Evolutionary conservation across 2,329 filamentous ascomycete species (phyloP), one percentile per base, ranked within the genome.

Genomic region (Stachybotrys echinatus): DNA sequence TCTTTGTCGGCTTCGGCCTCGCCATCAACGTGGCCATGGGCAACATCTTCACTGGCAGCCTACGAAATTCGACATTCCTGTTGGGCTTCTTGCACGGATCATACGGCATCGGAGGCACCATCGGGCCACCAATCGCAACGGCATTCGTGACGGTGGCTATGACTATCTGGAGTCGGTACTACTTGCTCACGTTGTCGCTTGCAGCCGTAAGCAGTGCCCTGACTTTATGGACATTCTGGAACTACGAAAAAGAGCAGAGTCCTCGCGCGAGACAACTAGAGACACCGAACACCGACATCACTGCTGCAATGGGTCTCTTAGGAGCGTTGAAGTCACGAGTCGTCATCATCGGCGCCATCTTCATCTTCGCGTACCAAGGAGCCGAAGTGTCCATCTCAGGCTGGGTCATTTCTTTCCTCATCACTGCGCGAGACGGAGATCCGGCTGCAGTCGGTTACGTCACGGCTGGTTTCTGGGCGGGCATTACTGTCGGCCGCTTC

Each of bases 331-430:
- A 72, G 67, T 60, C 74, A 71, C 64, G 80, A 27, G 76, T 84
- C 5, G 88, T 91, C 0, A 67, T 94, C 1, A 75, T 94, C 0
- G 88, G 88, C 3, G 85, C 89, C 0, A 65, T 89, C 10, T 94
- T 94, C 72, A 88, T 94, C 65, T 94, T 95, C 65, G 82, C 84
- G 22, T 95, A 95, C 65, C 88, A 94, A 67, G 89, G 89, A 31
- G 86, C 87, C 34, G 89, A 95, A 67, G 89, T 95, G 17, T 85
- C 84, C 51, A 88, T 92, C 55, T 89, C 86, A 0, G 89, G 89
- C 48, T 95, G 89, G 90, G 85, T 92, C 45, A 90, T 92, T 54
- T 90, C 87, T 3, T 95, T 92, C 71, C 73, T 95, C 38, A 90
- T 94, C 66, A 78, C 79, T 46, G 80, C 83, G 54, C 84, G 89